A percentile compares a stretch with the other conserved stretches of the same genome.
Evolutionary conservation across 139 green algal genomes (phyloP).

Genomic region (Microglena sp.): DNA sequence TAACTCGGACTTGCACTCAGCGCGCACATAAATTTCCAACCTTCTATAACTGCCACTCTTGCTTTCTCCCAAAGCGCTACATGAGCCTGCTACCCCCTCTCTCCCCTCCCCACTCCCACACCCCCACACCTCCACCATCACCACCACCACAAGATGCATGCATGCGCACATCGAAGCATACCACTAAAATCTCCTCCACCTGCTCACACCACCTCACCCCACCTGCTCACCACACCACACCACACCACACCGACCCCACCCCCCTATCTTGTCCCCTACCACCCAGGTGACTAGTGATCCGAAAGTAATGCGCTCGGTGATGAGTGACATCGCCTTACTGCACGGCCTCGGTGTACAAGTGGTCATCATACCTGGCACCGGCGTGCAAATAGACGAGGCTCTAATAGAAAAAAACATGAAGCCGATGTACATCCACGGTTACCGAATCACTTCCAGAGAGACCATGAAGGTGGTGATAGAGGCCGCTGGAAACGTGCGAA

Average conservation of each 20-base stretch:
- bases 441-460: neutral
- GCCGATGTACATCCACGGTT: neutral
- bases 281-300: constrained; percentile 32
- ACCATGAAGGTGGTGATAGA: constrained; percentile 31
- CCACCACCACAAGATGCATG: no score
- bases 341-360: constrained; percentile 79
- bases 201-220: no score
- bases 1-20: neutral
- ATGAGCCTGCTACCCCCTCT: no score
- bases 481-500: constrained; percentile 49
- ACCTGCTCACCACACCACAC: no score
- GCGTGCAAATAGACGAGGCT: constrained; percentile 50
- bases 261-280: neutral
- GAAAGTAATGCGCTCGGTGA: constrained; percentile 35
- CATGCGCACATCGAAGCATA: no score
- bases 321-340: constrained; percentile 80
- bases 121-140: no score
- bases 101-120: no score
- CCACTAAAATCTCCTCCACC: no score
- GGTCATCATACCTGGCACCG: constrained; percentile 75
- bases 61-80: no score
- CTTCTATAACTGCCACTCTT: no score
- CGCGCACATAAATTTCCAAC: no score
- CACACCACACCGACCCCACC: no score
- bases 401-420: constrained; percentile 23